phyloP scores from a whole-genome alignment of 805 yeast species.

The Novakomyces olei region DNA sequence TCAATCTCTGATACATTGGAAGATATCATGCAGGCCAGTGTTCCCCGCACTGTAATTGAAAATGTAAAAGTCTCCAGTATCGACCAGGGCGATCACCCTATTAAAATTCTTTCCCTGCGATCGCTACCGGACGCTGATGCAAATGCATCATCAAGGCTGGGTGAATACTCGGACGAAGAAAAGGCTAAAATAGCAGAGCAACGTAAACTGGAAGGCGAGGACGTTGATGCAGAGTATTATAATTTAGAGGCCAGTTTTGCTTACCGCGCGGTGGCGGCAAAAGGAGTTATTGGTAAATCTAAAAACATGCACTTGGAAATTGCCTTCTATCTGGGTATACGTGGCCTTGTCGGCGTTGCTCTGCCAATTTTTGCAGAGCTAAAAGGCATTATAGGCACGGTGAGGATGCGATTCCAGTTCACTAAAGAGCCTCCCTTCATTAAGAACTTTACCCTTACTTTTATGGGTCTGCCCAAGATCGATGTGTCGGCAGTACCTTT shows the following conservation, averaged over 20 bases:
- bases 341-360: slow-evolving; percentile 1
- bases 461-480: slow-evolving; percentile 3
- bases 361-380: slow-evolving; percentile 4
- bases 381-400: background rate
- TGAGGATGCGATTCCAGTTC: slow-evolving; percentile 2
- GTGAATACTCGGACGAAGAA: background rate
- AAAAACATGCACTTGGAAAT: slow-evolving; percentile 1
- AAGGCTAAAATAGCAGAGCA: background rate
- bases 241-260: slow-evolving; percentile 2
- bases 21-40: slow-evolving; percentile 4
- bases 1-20: slow-evolving; percentile 1
- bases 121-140: slow-evolving; percentile 2
- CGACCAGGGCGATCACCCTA: slow-evolving; percentile 2
- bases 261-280: slow-evolving; percentile 1
- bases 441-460: slow-evolving; percentile 2
- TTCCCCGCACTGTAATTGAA: slow-evolving; percentile 3
- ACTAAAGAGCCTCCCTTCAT: slow-evolving; percentile 3
- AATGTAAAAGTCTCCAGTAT: background rate
- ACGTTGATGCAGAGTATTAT: background rate
- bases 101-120: slow-evolving; percentile 3
- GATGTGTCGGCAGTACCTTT: slow-evolving; percentile 3
- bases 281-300: background rate
- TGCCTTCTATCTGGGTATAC: slow-evolving; percentile 2
- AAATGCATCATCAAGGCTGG: no score
- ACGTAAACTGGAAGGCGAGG: no score